A percentile compares a stretch with the other conserved stretches of the same genome.
Conservation (phyloP, 2,329 filamentous ascomycete species). For the Knufia petricola region DNA sequence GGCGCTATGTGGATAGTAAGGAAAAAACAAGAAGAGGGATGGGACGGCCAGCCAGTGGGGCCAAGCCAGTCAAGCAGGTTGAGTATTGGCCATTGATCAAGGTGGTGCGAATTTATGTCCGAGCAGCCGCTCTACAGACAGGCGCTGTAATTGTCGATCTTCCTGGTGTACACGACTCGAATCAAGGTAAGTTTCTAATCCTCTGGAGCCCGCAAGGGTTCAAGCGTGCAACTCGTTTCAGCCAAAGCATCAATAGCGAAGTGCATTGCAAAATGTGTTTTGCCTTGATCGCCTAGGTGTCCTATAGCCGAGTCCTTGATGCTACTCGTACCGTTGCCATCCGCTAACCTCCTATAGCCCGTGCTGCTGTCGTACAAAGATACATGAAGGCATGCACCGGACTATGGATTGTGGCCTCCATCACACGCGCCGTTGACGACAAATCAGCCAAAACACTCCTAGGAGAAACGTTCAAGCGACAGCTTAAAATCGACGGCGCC, state of each 20-base stretch:
- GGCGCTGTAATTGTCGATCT: slow-evolving; percentile 50
- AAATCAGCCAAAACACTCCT: slow-evolving; percentile 49
- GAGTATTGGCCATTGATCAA: slow-evolving; percentile 36
- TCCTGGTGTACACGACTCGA: slow-evolving; percentile 51
- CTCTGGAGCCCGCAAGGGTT: no score
- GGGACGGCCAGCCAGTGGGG: slow-evolving; percentile 14
- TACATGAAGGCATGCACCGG: slow-evolving; percentile 54
- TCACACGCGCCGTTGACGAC: slow-evolving; percentile 51
- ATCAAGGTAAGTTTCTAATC: no score
- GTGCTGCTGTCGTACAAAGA: slow-evolving; percentile 46
- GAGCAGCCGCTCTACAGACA: slow-evolving; percentile 41
- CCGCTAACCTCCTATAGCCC: no score
- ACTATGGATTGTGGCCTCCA: slow-evolving; percentile 55
- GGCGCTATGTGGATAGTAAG: slow-evolving; percentile 47
- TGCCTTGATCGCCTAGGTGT: no score
- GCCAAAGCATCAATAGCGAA: no score
- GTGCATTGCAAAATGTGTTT: no score
- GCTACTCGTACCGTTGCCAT: no score
- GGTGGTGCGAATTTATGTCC: slow-evolving; percentile 40
- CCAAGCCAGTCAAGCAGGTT: slow-evolving; percentile 27
- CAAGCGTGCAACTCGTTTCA: no score
- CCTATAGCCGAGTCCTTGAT: no score
- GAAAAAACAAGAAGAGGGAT: slow-evolving; percentile 30
- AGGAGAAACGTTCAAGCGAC: slow-evolving; percentile 48
- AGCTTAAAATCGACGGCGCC: slow-evolving; percentile 50